Evolutionary conservation across 2,329 filamentous ascomycete genomes (phyloP).

Genomic region (Neurospora sp.): DNA sequence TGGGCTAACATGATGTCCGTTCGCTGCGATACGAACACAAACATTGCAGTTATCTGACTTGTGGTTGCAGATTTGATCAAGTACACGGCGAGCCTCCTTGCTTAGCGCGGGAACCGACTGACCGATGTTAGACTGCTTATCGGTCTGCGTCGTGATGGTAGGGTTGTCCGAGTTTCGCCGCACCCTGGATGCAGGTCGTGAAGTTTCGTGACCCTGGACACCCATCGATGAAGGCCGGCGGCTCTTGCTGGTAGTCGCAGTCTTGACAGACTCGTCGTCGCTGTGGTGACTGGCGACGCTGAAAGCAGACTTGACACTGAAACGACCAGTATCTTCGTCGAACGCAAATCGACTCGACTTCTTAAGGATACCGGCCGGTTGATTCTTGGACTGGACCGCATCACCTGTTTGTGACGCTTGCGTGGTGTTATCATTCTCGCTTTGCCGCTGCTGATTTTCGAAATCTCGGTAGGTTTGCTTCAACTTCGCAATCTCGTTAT

Average conservation of each 20-base stretch:
- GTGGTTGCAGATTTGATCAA: slow-evolving; percentile 44
- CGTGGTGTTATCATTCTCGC: slow-evolving; percentile 13
- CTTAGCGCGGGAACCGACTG: slow-evolving; percentile 37
- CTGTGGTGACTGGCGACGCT: slow-evolving; percentile 23
- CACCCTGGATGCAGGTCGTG: slow-evolving; percentile 15
- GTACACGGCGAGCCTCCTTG: slow-evolving; percentile 39
- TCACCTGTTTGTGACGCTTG: slow-evolving; percentile 4
- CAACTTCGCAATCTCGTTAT: slow-evolving; percentile 19
- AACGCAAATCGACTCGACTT: slow-evolving; percentile 22
- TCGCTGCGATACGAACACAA: slow-evolving; percentile 40
- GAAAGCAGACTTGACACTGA: slow-evolving; percentile 25
- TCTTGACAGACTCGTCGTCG: slow-evolving; percentile 10
- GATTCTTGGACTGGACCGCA: slow-evolving; percentile 9
- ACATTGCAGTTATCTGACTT: slow-evolving; percentile 47
- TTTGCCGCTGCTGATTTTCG: slow-evolving; percentile 14
- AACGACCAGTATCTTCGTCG: slow-evolving; percentile 25
- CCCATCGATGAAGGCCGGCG: neutral
- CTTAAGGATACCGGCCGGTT: slow-evolving; percentile 26
- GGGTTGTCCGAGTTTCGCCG: slow-evolving; percentile 26
- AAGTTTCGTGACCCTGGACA: slow-evolving; percentile 9
- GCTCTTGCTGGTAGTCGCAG: slow-evolving; percentile 5
- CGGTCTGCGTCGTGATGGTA: slow-evolving; percentile 43
- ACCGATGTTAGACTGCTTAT: slow-evolving; percentile 25
- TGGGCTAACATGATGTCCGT: slow-evolving; percentile 4
- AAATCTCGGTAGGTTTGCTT: slow-evolving; percentile 17